Evolutionary conservation across 108 stramenopile species (phyloP).

Genomic region (Parmales sp.): DNA sequence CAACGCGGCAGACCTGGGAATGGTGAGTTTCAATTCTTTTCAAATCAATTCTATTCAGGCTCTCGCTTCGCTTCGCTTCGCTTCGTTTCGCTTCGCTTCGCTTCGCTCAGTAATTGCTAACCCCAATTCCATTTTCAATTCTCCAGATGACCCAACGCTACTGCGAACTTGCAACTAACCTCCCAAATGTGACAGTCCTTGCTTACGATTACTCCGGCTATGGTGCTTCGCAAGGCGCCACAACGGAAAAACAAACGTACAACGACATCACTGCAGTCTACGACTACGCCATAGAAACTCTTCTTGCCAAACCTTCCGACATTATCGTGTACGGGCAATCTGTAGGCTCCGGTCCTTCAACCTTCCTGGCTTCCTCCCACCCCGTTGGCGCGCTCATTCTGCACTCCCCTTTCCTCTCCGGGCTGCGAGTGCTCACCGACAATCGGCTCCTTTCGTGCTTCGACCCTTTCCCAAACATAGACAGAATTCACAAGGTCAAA

Average conservation of each 20-base stretch:
- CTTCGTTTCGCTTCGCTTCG: no score
- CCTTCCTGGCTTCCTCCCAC: constrained; percentile 48
- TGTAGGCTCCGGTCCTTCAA: constrained; percentile 77
- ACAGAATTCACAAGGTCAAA: constrained; percentile 55
- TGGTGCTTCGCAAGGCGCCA: constrained; percentile 64
- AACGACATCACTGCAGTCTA: constrained; percentile 69
- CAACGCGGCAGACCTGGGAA: constrained; percentile 79
- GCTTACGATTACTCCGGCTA: constrained; percentile 80
- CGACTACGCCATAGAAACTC: constrained; percentile 44
- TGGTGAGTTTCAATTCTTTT: constrained; percentile 63
- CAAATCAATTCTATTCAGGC: no score
- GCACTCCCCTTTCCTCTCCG: constrained; percentile 73
- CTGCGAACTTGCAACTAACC: no score
- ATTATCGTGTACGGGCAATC: constrained; percentile 78
- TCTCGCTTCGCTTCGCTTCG: no score
- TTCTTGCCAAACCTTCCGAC: constrained; percentile 29
- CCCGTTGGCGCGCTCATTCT: constrained; percentile 64
- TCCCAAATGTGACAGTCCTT: constrained; percentile 62
- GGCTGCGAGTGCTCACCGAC: constrained; percentile 70
- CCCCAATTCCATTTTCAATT: no score
- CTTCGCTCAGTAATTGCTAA: no score
- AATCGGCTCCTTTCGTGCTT: constrained; percentile 44
- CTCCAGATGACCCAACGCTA: no score
- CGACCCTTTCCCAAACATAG: constrained; percentile 80
- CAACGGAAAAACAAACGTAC: constrained; percentile 69